phyloP scores from a whole-genome alignment of 2,329 filamentous ascomycete species.

The Fusarium begoniae region DNA sequence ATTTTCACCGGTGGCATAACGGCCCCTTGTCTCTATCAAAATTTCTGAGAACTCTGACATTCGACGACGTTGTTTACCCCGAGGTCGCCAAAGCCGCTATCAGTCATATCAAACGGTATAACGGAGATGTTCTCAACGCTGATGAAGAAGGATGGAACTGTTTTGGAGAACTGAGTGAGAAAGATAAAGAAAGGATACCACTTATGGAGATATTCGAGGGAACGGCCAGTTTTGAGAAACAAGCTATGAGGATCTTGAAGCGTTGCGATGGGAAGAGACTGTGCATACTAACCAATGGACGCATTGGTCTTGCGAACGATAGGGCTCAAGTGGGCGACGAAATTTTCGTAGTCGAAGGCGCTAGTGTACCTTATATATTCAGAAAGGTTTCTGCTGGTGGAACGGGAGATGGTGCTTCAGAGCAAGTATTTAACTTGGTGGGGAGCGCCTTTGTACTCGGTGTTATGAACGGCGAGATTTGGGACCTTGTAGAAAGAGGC shows the following conservation, averaged over 20 bases:
- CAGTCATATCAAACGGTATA: not conserved
- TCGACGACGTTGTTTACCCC: not conserved
- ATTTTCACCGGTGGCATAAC: not conserved
- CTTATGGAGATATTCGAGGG: not conserved
- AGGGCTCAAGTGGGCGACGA: not conserved
- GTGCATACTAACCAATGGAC: not conserved
- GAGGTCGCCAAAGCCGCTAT: not conserved
- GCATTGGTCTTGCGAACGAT: not conserved
- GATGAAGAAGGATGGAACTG: not conserved
- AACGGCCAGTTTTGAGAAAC: not conserved
- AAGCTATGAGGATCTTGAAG: not conserved
- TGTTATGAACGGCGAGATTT: not conserved
- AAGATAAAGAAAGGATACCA: not conserved
- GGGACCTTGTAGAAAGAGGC: not conserved
- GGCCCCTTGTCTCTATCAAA: not conserved
- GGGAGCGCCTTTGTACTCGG: not conserved
- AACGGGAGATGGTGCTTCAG: rapidly evolving
- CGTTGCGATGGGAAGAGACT: not conserved
- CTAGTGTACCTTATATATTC: not conserved
- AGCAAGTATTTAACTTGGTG: not conserved
- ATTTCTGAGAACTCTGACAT: not conserved
- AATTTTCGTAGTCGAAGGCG: not conserved
- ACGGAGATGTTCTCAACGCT: not conserved
- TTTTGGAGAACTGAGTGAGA: not conserved
- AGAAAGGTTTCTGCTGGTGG: not conserved